Percentiles rank a stretch among this genome's conserved stretches.
Conservation (phyloP, 2,329 filamentous ascomycete genomes). For the Zalaria sp. region DNA sequence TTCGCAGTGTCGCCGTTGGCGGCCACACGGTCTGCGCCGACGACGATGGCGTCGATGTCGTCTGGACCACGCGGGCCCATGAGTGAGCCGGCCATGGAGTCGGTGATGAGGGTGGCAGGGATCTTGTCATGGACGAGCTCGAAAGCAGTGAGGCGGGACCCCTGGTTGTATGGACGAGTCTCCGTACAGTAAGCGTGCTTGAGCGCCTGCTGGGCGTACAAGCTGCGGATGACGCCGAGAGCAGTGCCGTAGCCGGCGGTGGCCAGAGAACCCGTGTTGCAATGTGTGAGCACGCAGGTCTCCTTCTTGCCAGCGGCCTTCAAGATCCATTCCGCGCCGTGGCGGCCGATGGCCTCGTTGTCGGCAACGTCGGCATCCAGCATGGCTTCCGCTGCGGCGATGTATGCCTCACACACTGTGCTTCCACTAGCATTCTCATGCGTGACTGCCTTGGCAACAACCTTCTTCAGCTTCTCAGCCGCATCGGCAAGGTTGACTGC, state of each 20-base stretch:
- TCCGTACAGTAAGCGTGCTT: slow-evolving; percentile 90
- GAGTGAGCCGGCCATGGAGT: slow-evolving; percentile 89
- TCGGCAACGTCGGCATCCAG: slow-evolving; percentile 74
- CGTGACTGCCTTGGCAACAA: slow-evolving; percentile 39
- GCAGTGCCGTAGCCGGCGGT: slow-evolving; percentile 97
- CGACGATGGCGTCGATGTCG: slow-evolving; percentile 74
- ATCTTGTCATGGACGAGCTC: slow-evolving; percentile 92
- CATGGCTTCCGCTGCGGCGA: slow-evolving; percentile 72
- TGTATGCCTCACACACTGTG: slow-evolving; percentile 54
- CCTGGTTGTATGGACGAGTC: slow-evolving; percentile 95
- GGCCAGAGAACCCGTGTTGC: slow-evolving; percentile 92
- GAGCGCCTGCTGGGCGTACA: slow-evolving; percentile 52
- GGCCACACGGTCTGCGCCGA: slow-evolving; percentile 88
- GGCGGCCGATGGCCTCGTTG: slow-evolving; percentile 70
- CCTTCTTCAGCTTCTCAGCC: slow-evolving; percentile 60
- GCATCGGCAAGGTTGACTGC: slow-evolving; percentile 92
- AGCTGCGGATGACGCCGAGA: slow-evolving; percentile 78
- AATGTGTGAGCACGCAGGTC: slow-evolving; percentile 86
- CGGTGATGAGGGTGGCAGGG: slow-evolving; percentile 80
- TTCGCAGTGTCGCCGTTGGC: slow-evolving; percentile 97
- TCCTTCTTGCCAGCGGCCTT: slow-evolving; percentile 40
- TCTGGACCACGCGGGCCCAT: slow-evolving; percentile 48
- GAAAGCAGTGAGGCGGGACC: slow-evolving; percentile 84
- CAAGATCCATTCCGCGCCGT: slow-evolving; percentile 73
- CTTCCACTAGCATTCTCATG: slow-evolving; percentile 30